Evolutionary conservation across 2,329 filamentous ascomycete species (phyloP).

Genomic region (Sporothrix curviconia): DNA sequence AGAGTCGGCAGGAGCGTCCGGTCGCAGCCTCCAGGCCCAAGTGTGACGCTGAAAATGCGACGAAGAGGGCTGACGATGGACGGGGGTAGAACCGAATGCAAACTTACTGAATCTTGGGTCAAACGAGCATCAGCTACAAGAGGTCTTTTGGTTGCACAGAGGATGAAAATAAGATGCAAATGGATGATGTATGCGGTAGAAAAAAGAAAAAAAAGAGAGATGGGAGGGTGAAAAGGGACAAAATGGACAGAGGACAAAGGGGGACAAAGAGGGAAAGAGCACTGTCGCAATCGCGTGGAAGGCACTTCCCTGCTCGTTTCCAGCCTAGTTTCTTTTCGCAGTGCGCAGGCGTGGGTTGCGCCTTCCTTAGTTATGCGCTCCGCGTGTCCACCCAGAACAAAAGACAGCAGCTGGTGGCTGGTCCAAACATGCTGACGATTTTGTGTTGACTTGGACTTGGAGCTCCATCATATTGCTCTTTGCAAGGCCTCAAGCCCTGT

Average conservation of each 20-base stretch:
- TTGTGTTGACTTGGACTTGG: neutral
- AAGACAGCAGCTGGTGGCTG: too few relatives aligned
- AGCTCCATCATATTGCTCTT: neutral
- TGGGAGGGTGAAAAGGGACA: too few relatives aligned
- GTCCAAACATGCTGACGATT: too few relatives aligned
- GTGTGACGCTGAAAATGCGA: conserved; percentile 3
- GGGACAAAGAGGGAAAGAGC: conserved; percentile 1
- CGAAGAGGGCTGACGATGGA: neutral
- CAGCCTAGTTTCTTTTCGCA: too few relatives aligned
- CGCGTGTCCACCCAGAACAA: too few relatives aligned
- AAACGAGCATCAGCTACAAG: neutral
- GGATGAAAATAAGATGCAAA: neutral
- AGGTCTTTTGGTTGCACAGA: neutral
- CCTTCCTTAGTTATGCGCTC: neutral
- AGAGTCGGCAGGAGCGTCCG: neutral
- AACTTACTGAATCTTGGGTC: neutral
- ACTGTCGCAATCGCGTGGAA: neutral
- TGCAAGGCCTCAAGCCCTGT: neutral
- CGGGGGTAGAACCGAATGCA: too few relatives aligned
- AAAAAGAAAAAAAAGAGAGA: neutral
- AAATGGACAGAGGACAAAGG: too few relatives aligned
- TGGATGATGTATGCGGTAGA: neutral
- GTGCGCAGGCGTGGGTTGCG: neutral
- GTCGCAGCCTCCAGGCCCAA: neutral
- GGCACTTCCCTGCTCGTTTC: neutral